Evolutionary conservation across 73 alveolate genomes (phyloP).

Genomic region (Blepharisma japonicum): DNA sequence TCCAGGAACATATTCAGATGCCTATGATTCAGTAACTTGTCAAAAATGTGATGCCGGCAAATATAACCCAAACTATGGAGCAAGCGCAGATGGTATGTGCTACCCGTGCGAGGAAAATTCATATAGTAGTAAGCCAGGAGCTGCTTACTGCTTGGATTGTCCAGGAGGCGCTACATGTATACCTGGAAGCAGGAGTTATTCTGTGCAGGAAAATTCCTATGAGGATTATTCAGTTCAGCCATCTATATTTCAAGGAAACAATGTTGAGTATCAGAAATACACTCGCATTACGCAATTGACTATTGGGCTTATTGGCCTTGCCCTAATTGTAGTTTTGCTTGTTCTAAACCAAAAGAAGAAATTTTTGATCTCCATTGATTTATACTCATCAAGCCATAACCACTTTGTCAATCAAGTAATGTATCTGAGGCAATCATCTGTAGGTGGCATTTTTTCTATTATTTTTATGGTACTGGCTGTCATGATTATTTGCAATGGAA

Average conservation of each 20-base stretch:
- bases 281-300: neutral
- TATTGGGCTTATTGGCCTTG: neutral
- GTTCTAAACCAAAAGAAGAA: neutral
- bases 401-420: neutral
- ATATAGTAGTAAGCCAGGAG: neutral
- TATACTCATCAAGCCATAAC: neutral
- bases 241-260: neutral
- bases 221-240: neutral
- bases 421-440: neutral
- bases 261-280: neutral
- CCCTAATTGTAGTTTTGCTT: neutral
- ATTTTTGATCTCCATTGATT: neutral
- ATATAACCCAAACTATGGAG: neutral
- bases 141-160: neutral
- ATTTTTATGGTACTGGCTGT: neutral
- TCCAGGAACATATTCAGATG: slow-evolving; percentile 4
- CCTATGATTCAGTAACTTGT: neutral
- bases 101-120: neutral
- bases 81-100: neutral
- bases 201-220: neutral
- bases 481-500: neutral
- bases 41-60: neutral
- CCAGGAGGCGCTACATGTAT: neutral
- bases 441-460: slow-evolving; percentile 1
- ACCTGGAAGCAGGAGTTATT: neutral